Conservation (phyloP, 257 asterid genomes). For the Przewalskia tangutica region DNA sequence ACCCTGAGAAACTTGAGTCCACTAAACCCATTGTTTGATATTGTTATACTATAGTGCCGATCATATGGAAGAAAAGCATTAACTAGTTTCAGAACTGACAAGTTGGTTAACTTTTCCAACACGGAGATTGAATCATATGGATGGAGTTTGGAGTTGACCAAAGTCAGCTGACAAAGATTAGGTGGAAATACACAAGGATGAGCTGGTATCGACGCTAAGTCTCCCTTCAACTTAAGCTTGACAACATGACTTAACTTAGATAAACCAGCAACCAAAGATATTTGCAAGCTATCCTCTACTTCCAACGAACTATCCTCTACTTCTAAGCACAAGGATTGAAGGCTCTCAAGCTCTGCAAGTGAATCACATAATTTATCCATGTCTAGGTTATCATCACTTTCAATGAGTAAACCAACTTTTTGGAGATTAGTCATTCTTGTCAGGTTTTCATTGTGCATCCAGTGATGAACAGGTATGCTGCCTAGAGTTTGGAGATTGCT, state of each 20-base stretch:
- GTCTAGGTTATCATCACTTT: background rate
- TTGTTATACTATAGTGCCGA: background rate
- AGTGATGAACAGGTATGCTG: background rate
- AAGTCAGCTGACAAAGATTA: conserved; percentile 7
- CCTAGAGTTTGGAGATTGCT: conserved; percentile 12
- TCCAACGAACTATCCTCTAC: too few species aligned
- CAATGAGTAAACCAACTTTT: background rate
- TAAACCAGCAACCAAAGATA: background rate
- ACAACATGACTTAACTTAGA: background rate
- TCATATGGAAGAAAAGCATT: background rate
- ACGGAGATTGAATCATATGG: conserved; percentile 9
- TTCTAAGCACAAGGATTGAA: background rate
- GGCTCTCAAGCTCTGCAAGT: conserved; percentile 1
- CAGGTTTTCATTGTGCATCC: background rate
- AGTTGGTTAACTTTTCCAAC: conserved; percentile 3
- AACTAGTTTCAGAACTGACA: background rate
- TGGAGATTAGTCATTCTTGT: background rate
- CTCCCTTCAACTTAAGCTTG: conserved; percentile 4
- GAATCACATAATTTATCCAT: background rate
- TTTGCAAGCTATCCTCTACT: background rate
- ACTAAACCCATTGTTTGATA: background rate
- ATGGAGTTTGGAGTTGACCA: background rate
- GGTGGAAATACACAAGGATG: conserved; percentile 8
- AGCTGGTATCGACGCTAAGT: background rate
- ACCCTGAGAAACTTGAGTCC: background rate